A percentile compares a stretch with the other conserved stretches of the same genome.
Evolutionary conservation across 306 rosid genomes (phyloP).

Genomic region (Hylodesmum podocarpum): DNA sequence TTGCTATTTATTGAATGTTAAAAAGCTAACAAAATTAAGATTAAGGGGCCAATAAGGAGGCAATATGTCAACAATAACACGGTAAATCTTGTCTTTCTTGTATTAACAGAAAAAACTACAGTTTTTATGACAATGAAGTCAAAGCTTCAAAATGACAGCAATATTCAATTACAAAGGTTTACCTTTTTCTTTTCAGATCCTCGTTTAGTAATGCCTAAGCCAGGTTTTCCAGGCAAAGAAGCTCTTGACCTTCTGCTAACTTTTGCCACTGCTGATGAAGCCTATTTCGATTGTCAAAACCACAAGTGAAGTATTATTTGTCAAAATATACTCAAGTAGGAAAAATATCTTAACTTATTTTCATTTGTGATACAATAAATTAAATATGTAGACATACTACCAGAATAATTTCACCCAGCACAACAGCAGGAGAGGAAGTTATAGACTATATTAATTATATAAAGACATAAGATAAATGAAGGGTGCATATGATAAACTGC

Average conservation of each 20-base stretch:
- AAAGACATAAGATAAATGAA: neutral
- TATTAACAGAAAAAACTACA: neutral
- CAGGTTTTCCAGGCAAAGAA: slow-evolving; percentile 56
- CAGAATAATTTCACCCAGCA: slow-evolving; percentile 5
- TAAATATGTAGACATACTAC: neutral
- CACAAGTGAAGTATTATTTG: slow-evolving; percentile 15
- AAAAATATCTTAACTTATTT: neutral
- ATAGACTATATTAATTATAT: neutral
- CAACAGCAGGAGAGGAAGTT: slow-evolving; percentile 3
- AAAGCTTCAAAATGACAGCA: slow-evolving; percentile 16
- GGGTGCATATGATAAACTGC: neutral
- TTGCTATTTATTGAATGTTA: neutral
- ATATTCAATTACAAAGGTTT: slow-evolving; percentile 5
- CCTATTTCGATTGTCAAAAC: slow-evolving; percentile 48
- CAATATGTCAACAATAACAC: neutral
- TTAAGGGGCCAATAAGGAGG: neutral
- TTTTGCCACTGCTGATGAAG: slow-evolving; percentile 61
- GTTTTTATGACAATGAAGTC: neutral
- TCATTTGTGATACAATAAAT: slow-evolving; percentile 1
- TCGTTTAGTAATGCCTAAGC: slow-evolving; percentile 54
- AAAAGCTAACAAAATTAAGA: slow-evolving; percentile 16
- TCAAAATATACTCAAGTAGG: slow-evolving; percentile 19
- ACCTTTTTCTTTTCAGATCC: slow-evolving; percentile 87
- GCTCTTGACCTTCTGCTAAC: slow-evolving; percentile 69
- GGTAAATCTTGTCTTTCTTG: neutral